Evolutionary conservation across 148 eudicot genomes (phyloP), one percentile per base, ranked within the genome.

Genomic region (Cornus controversa): DNA sequence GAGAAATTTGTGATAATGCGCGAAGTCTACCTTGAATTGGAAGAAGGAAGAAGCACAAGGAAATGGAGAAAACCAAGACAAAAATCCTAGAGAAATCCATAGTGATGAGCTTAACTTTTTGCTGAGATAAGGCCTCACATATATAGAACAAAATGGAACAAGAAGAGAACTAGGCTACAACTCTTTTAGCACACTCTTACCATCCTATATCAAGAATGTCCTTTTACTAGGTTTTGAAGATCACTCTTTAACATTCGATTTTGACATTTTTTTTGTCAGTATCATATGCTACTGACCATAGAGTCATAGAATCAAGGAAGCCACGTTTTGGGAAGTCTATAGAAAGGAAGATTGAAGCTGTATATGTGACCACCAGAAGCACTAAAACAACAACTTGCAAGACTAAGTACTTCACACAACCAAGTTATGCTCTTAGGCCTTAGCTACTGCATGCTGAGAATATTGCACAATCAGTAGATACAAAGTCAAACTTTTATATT

Each of bases 11-110:
- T 3, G 90, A 81, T 22, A 80, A 42, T 15, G 73, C 78, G 81
- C 78, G 78, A 73, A 77, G 80, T 81, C 88, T 82, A 60, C 86
- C 89, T 66, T 85, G 85, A 67, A 76, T 81, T 6, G 75, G 74
- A 53, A 77, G 81, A 58, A 79, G 45, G 54, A 81, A 62, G n/a
- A 78, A 72, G 67, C 74, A 63, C 75, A 83, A 60, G 60, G 57
- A 71, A 26, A 85, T 67, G 27, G 37, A 66, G 23, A 85, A 68
- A 83, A 83, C 69, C 26, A 76, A 18, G 64, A 70, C 11, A 64
- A 79, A 69, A 81, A 54, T 28, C 24, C 29, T 54, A 47, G 26
- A 4, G 65, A 71, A 31, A 14, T 79, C 81, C 88, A 87, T 85
- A 5, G 80, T 69, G 37, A 36, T 69, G 37, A 36, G 76, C 10